Evolutionary conservation across 495 filamentous ascomycete species (phyloP), one percentile per base, ranked within the genome.

Genomic region (Sabuloglossum arenarium): DNA sequence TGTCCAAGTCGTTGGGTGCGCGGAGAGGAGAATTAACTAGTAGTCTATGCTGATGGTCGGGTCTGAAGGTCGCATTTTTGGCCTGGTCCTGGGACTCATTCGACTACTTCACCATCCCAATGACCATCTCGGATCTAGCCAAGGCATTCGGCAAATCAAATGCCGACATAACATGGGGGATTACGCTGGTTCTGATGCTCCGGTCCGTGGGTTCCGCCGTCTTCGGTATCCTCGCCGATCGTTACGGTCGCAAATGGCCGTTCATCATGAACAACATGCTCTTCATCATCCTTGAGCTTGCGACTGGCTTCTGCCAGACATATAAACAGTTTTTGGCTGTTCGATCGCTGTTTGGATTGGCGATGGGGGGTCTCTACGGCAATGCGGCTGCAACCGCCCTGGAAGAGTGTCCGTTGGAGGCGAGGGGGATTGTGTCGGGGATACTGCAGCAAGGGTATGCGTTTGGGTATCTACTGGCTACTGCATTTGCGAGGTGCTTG

Each of bases 371-470:
- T 59, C 71, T 94, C 16, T 91, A 91, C 61, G 86, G 87, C 42
- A 94, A 91, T 64, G 86, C 82, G 10, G 86, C 86, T 0, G 85
- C 87, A 1, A 94, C 86, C 0, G 87, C 87, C 0, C 69, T 94
- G 14, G 87, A 94, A 64, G 86, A 94, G 64, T 84, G 86, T 56
- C 87, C 87, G 0, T 69, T 73, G 46, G 79, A 76, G 29, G 79
- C 85, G 1, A 71, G 86, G 54, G 87, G 87, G 60, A 71, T 94
- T 31, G 69, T 94, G 29, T 85, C 80, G 14, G 87, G 87, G 49
- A 76, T 94, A 61, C 73, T 91, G 21, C 87, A 94, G 66, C 86
- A 94, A 65, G 87, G 87, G 2, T 94, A 91, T 63, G 85, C 87
- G 0, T 88, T 91, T 67, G 87, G 87, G 3, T 94, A 90, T 62